phyloP scores from a whole-genome alignment of 2,329 filamentous ascomycete species.

The Blastomyces percursus region DNA sequence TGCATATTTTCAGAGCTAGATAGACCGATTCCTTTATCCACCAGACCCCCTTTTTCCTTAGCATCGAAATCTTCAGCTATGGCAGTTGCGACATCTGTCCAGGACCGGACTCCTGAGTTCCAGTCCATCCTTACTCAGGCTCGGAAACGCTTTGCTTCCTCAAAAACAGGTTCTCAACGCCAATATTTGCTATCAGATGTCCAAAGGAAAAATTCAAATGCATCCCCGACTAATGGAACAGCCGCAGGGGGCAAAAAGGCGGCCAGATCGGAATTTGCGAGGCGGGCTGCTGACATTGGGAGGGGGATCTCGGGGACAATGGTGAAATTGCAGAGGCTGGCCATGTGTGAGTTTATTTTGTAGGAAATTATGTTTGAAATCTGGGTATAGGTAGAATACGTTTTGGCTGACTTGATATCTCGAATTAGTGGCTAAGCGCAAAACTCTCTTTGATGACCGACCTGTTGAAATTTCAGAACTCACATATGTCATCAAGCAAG shows the following conservation, averaged over 20 bases:
- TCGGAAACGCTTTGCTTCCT: constrained; percentile 64
- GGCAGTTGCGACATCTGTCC: constrained; percentile 54
- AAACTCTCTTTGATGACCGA: constrained; percentile 93
- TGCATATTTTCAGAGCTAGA: not conserved
- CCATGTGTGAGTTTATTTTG: constrained; percentile 48
- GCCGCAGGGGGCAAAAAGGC: constrained; percentile 31
- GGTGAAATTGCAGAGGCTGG: constrained; percentile 87
- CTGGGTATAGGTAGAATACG: not conserved
- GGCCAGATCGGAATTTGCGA: constrained; percentile 78
- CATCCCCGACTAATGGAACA: constrained; percentile 46
- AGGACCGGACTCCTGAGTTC: constrained; percentile 95
- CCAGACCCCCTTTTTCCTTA: not conserved
- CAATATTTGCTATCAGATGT: constrained; percentile 67
- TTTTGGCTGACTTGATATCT: not conserved
- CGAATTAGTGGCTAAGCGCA: constrained; percentile 69
- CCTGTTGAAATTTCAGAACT: constrained; percentile 95
- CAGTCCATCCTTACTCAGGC: constrained; percentile 78
- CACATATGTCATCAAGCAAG: constrained; percentile 96
- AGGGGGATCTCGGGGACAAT: constrained; percentile 85
- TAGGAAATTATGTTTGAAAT: not conserved
- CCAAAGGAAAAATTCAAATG: constrained; percentile 51
- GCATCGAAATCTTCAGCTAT: not conserved
- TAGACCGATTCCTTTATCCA: not conserved
- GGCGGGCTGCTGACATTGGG: constrained; percentile 82
- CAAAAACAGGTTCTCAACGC: constrained; percentile 67